Conservation (phyloP, 1,284 basidiomycete species). For the Fistulinella staudtii region DNA sequence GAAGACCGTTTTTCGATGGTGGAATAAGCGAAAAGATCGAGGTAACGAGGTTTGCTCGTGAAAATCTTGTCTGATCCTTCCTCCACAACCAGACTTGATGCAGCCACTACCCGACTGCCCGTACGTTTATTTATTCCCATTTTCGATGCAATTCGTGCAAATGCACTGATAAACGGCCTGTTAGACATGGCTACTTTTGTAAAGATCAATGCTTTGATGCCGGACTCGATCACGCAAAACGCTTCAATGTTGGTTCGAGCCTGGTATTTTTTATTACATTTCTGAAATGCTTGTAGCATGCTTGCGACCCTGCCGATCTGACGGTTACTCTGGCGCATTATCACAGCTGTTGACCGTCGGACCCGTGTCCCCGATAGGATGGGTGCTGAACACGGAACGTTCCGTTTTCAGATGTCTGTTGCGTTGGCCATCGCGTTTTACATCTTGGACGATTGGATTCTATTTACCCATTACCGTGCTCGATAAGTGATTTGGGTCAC, state of each 20-base stretch:
- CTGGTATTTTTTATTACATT: too few relatives aligned
- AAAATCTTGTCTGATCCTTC: neutral
- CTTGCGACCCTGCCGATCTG: constrained; percentile 8
- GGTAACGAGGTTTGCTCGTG: constrained; percentile 1
- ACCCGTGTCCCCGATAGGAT: too few relatives aligned
- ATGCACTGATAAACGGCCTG: neutral
- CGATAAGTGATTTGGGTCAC: too few relatives aligned
- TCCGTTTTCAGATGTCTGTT: too few relatives aligned
- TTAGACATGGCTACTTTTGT: constrained; percentile 13
- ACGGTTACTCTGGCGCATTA: too few relatives aligned
- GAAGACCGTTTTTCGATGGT: constrained; percentile 12
- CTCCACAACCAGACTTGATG: neutral
- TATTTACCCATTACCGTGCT: too few relatives aligned
- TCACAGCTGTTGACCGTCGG: too few relatives aligned
- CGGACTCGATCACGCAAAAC: constrained; percentile 11
- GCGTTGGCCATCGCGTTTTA: too few relatives aligned
- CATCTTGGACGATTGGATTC: too few relatives aligned
- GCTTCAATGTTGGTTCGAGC: constrained; percentile 12
- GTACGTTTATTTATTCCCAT: constrained; percentile 1
- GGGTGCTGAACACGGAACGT: too few relatives aligned
- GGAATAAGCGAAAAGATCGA: constrained; percentile 7
- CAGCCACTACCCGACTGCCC: constrained; percentile 5
- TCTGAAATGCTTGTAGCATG: constrained; percentile 6
- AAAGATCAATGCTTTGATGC: constrained; percentile 9
- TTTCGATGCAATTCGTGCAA: too few relatives aligned